These are phyloP conservation scores for Lactuca saligna DNA, from an alignment of 129 eudicot species.

Conservation along the genomic window DNA sequence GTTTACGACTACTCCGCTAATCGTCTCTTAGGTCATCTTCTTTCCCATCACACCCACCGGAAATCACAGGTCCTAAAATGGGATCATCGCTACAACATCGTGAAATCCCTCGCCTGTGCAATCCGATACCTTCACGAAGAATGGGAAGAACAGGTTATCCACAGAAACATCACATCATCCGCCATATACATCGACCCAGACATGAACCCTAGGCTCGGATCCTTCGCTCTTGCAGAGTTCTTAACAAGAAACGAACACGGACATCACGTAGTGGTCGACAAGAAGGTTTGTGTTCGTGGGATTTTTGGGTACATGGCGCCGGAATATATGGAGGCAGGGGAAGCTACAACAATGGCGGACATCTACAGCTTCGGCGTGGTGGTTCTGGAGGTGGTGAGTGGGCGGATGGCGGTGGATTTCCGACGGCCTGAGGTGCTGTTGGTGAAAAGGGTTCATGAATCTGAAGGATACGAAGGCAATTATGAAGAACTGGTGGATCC, in stretches of 20 bases:
- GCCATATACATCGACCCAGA: slow-evolving; percentile 66
- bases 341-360: slow-evolving; percentile 79
- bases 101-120: slow-evolving; percentile 89
- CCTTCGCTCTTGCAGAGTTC: slow-evolving; percentile 84
- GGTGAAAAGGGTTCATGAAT: slow-evolving; percentile 51
- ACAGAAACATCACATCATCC: slow-evolving; percentile 73
- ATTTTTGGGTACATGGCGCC: slow-evolving; percentile 94
- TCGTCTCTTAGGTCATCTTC: slow-evolving; percentile 59
- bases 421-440: slow-evolving; percentile 58
- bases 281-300: slow-evolving; percentile 59
- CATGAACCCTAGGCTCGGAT: slow-evolving; percentile 80
- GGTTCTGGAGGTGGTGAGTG: slow-evolving; percentile 75
- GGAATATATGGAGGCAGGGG: slow-evolving; percentile 73
- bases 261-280: slow-evolving; percentile 42
- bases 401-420: slow-evolving; percentile 83
- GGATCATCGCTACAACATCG: slow-evolving; percentile 70
- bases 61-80: slow-evolving; percentile 43
- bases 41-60: slow-evolving; percentile 44
- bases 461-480: slow-evolving; percentile 39
- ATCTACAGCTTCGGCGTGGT: slow-evolving; percentile 92
- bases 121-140: slow-evolving; percentile 87
- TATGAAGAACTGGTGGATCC: slow-evolving; percentile 62
- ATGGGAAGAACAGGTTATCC: slow-evolving; percentile 97
- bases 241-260: slow-evolving; percentile 65
- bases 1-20: slow-evolving; percentile 67